A percentile compares a stretch with the other conserved stretches of the same genome.
Evolutionary conservation across 2,329 filamentous ascomycete species (phyloP).

Genomic region (Monosporascus sp.): DNA sequence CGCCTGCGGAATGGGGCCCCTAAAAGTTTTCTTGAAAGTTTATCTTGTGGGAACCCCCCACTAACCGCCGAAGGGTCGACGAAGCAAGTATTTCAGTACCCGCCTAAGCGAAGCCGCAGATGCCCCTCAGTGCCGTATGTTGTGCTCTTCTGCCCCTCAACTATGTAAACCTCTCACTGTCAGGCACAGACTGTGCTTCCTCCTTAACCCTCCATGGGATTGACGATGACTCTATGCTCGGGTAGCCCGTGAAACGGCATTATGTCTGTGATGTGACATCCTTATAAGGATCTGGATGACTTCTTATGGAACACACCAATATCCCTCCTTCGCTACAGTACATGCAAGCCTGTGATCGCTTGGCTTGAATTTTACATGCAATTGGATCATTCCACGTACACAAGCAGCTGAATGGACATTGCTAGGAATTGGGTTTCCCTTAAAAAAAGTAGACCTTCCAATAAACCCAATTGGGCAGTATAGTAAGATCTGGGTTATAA

Average conservation of each 20-base stretch:
- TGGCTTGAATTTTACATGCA: not conserved
- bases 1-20: too few relatives aligned
- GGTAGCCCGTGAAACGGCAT: not conserved
- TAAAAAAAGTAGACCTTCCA: not conserved
- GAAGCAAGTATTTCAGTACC: too few relatives aligned
- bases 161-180: not conserved
- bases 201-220: not conserved
- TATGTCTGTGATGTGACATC: not conserved
- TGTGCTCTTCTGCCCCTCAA: not conserved
- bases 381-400: not conserved
- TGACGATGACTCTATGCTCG: not conserved
- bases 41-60: too few relatives aligned
- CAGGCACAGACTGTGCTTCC: not conserved
- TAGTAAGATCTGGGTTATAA: not conserved
- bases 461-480: not conserved
- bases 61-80: too few relatives aligned
- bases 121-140: not conserved
- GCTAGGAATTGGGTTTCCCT: not conserved
- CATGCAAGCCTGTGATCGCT: not conserved
- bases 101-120: not conserved
- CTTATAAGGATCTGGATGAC: not conserved
- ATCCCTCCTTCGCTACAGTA: not conserved
- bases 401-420: not conserved
- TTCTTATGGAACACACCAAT: not conserved
- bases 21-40: too few relatives aligned